These are phyloP conservation scores for Bigelowiella natans DNA, from an alignment of 78 protist species.

Conservation along the genomic window DNA sequence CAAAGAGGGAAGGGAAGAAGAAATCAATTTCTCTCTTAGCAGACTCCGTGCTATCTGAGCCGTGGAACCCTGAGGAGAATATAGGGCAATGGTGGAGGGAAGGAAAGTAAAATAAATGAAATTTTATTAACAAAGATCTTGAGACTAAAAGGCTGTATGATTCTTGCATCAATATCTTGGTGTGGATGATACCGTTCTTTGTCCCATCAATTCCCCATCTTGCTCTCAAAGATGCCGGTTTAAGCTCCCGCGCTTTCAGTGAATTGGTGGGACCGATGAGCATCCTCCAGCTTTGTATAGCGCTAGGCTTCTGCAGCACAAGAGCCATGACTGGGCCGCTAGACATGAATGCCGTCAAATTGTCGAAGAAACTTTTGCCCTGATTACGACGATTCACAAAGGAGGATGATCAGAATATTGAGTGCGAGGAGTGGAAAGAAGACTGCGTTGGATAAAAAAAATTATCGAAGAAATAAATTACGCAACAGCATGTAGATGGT, in stretches of 20 bases:
- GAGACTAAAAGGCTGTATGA: too few species aligned
- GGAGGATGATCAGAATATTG: too few species aligned
- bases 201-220: too few species aligned
- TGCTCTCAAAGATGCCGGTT: conserved; percentile 8
- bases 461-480: too few species aligned
- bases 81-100: too few species aligned
- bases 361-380: neutral
- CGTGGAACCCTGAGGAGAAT: conserved; percentile 18
- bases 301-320: neutral
- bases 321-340: conserved; percentile 11
- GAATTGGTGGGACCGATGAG: conserved; percentile 14
- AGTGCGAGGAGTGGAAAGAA: too few species aligned
- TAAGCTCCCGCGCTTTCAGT: neutral
- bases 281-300: neutral
- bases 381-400: too few species aligned
- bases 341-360: neutral
- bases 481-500: too few species aligned
- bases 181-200: too few species aligned
- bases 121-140: neutral
- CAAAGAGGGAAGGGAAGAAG: conserved; percentile 8
- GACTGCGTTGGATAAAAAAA: too few species aligned
- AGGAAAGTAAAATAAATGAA: too few species aligned
- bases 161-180: too few species aligned
- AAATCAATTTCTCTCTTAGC: conserved; percentile 18
- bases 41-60: conserved; percentile 4